Base-by-base conservation (phyloP, 2,329 filamentous ascomycete species). In the Calcarisporium arbuscula region DNA sequence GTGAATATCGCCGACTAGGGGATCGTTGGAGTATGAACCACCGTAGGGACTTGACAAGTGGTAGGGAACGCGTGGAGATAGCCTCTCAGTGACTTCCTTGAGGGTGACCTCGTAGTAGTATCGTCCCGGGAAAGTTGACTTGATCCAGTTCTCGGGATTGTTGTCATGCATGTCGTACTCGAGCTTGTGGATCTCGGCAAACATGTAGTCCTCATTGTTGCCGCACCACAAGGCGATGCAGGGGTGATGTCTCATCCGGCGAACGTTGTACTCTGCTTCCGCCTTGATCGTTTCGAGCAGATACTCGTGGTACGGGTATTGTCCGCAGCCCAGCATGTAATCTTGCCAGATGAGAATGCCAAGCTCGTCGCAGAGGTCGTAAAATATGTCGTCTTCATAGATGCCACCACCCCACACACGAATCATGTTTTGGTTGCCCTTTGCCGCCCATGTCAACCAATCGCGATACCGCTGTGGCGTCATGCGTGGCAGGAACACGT, bases 21-120 rank as follows among this genome's bases (percentile, higher is more conserved):
- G 16, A 6, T 36, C 34, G 17, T 36, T 36, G 18, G 28, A 26
- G 10, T 32, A 36, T 15, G 34, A 15, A 8, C 28, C 34, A 4
- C 29, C 34, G 21, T 29, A 36, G 6, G 34, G 28, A 21, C 28
- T 31, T 6, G 34, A 36, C 21, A 26, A 31, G 11, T 36, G 34
- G 47, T 82, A 82, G 44, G 79, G 79, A 10, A 77, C 74, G 40
- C 70, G 69, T 6, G 79, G 79, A 18, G 70, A 69, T 42, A 82
- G 64, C 34, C 74, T 68, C 5, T 66, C 62, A 9, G 82, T 72
- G 6, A 80, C 71, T 33, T 82, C 76, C 1, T 77, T 77, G 3
- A 88, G 62, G n/a, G 87, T 58, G 50, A 85, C 81, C 54, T 88
- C 82, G 52, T 88, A 88, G 34, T 85, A 83, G 46, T 85, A 87